phyloP scores from a whole-genome alignment of 164 flowering plant species.

The Hamamelis virginiana region DNA sequence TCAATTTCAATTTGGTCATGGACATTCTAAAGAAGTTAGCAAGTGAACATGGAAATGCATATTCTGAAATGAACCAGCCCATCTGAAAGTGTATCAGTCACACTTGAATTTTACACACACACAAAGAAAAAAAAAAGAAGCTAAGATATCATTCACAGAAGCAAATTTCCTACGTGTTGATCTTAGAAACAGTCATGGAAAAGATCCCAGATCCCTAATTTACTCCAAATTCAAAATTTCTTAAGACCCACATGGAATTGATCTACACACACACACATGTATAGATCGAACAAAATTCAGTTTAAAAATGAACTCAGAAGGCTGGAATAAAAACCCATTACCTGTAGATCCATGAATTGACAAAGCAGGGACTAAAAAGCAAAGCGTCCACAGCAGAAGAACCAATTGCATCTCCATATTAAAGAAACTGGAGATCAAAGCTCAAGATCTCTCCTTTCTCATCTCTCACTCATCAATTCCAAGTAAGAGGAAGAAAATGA shows the following conservation, averaged over 20 bases:
- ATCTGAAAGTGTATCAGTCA: background rate
- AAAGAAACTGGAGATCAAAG: constrained; percentile 4
- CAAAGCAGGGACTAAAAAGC: constrained; percentile 8
- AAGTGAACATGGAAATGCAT: background rate
- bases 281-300: constrained; percentile 9
- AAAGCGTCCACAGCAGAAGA: constrained; percentile 17
- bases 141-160: background rate
- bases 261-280: background rate
- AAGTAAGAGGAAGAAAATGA: constrained; percentile 2
- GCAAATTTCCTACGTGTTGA: background rate
- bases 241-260: background rate
- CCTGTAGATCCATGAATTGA: constrained; percentile 54
- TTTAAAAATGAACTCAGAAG: background rate
- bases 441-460: constrained; percentile 17
- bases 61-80: background rate
- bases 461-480: constrained; percentile 8
- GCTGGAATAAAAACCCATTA: constrained; percentile 20
- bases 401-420: constrained; percentile 30
- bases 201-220: constrained; percentile 14
- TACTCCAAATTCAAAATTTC: background rate
- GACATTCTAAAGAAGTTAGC: background rate
- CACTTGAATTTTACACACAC: background rate
- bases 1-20: background rate
- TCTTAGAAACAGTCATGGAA: background rate
- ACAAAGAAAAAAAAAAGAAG: too few species aligned